These are phyloP conservation scores for Evernia prunastri DNA, from an alignment of 495 filamentous ascomycete genomes.

Conservation along the genomic window DNA sequence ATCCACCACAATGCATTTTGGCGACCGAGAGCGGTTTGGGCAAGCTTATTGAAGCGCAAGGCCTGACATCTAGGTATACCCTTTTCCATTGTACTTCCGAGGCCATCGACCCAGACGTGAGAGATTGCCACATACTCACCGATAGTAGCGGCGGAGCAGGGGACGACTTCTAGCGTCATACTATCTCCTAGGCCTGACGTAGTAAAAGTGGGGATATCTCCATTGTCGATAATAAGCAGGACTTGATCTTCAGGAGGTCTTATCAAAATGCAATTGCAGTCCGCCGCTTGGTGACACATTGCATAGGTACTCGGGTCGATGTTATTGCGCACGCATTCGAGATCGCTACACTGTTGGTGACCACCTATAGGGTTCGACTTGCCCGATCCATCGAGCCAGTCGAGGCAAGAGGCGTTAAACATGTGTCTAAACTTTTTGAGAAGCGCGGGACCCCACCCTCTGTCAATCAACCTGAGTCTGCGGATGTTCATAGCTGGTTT, in stretches of 20 bases:
- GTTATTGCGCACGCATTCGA: background rate
- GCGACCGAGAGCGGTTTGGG: background rate
- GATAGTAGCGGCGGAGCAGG: background rate
- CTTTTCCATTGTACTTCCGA: constrained; percentile 3
- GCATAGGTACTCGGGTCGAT: background rate
- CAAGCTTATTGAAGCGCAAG: background rate
- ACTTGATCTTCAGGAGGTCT: background rate
- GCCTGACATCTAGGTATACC: constrained; percentile 5
- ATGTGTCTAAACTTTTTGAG: background rate
- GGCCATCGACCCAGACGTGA: constrained; percentile 10
- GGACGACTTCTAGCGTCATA: too few relatives aligned
- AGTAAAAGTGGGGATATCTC: background rate
- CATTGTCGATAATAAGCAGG: background rate
- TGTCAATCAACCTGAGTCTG: background rate
- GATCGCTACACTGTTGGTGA: background rate
- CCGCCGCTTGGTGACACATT: background rate
- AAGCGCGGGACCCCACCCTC: constrained; percentile 4
- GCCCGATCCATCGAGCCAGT: background rate
- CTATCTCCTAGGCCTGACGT: background rate
- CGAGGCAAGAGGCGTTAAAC: background rate
- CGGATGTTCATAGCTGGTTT: background rate
- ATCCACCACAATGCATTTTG: background rate
- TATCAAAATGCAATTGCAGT: background rate
- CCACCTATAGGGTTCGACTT: background rate
- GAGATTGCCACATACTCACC: background rate